phyloP scores from a whole-genome alignment of 2,329 filamentous ascomycete genomes.

The Chaetomiaceae sp. region DNA sequence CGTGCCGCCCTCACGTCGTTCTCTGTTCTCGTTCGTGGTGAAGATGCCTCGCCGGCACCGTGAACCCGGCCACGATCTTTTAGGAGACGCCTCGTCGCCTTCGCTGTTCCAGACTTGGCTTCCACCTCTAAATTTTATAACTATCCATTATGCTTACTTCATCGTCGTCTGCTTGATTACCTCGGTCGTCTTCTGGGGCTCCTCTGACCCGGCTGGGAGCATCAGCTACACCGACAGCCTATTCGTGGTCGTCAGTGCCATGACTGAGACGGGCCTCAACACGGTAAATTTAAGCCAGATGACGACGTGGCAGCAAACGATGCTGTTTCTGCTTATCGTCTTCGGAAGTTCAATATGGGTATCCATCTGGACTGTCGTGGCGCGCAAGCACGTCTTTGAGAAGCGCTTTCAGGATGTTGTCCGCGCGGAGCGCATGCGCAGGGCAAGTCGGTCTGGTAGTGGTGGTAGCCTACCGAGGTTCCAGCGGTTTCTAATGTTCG shows the following conservation, averaged over 20 bases:
- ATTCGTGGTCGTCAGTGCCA: slow-evolving; percentile 60
- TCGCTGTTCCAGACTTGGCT: slow-evolving; percentile 16
- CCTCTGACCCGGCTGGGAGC: slow-evolving; percentile 40
- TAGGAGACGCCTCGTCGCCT: slow-evolving; percentile 4
- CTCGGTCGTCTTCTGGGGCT: slow-evolving; percentile 58
- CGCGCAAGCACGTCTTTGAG: slow-evolving; percentile 59
- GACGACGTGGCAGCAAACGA: slow-evolving; percentile 61
- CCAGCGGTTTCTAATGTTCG: slow-evolving; percentile 17
- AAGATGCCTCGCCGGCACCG: slow-evolving; percentile 20
- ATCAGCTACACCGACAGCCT: slow-evolving; percentile 60
- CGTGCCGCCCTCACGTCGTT: no score
- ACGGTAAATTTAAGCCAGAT: slow-evolving; percentile 59
- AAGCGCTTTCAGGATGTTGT: slow-evolving; percentile 53
- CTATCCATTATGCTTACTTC: slow-evolving; percentile 64
- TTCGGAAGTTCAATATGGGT: slow-evolving; percentile 62
- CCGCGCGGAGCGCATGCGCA: slow-evolving; percentile 36
- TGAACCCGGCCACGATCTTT: slow-evolving; percentile 14
- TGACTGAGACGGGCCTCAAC: slow-evolving; percentile 61
- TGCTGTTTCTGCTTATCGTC: slow-evolving; percentile 60
- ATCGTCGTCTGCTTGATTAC: slow-evolving; percentile 48
- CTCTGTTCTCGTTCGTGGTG: background rate
- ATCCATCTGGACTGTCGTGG: slow-evolving; percentile 57
- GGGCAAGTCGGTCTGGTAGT: slow-evolving; percentile 21
- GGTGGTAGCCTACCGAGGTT: slow-evolving; percentile 25
- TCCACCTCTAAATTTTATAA: slow-evolving; percentile 50